Evolutionary conservation across 2,329 filamentous ascomycete species (phyloP).

Genomic region (Atkinsonella texensis): DNA sequence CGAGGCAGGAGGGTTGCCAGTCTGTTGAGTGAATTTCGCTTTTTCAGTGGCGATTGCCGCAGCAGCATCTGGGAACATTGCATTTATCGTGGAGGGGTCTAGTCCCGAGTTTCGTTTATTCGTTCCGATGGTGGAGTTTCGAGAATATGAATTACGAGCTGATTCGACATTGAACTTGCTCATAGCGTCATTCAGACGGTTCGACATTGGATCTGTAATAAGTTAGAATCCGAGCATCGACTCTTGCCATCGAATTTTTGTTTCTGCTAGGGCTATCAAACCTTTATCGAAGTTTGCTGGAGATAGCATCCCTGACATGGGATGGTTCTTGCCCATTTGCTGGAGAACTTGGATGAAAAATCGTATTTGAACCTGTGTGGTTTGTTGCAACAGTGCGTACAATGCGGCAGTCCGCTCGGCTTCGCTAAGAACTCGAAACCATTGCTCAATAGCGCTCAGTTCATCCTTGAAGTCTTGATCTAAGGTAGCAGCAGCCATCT

Average conservation of each 20-base stretch:
- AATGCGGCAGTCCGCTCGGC: conserved; percentile 90
- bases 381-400: conserved; percentile 93
- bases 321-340: conserved; percentile 97
- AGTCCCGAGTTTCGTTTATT: conserved; percentile 91
- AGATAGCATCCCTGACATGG: conserved; percentile 90
- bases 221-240: conserved; percentile 12
- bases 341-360: conserved; percentile 99
- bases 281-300: conserved; percentile 96
- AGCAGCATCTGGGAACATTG: conserved; percentile 97
- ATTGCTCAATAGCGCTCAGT: conserved; percentile 96
- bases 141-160: conserved; percentile 73
- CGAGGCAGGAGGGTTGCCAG: conserved; percentile 76
- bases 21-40: conserved; percentile 92
- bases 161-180: conserved; percentile 83
- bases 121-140: conserved; percentile 59
- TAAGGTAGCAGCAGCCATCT: conserved; percentile 97
- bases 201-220: conserved; percentile 80
- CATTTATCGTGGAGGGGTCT: conserved; percentile 86
- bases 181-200: conserved; percentile 92
- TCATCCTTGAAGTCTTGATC: conserved; percentile 99
- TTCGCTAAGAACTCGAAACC: conserved; percentile 96
- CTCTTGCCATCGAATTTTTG: not conserved
- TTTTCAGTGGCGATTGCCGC: conserved; percentile 98
- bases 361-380: conserved; percentile 94
- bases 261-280: conserved; percentile 26